phyloP scores from a whole-genome alignment of 345 rosid species.

The Bruguiera parviflora region DNA sequence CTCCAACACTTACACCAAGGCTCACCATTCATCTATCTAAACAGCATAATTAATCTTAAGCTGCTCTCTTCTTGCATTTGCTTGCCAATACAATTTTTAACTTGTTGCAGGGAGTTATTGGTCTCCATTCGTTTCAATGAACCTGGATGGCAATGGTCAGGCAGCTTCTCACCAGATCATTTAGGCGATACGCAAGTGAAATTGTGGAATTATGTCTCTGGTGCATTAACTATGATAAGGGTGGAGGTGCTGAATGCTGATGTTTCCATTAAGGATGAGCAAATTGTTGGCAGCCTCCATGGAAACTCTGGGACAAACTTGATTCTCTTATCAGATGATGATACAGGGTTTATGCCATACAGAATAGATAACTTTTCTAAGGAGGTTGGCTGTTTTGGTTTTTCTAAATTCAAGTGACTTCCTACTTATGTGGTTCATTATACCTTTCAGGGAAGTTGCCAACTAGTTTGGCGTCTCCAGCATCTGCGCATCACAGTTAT shows the following conservation, averaged over 20 bases:
- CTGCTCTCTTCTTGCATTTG: background rate
- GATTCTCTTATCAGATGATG: constrained; percentile 86
- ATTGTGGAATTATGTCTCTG: constrained; percentile 71
- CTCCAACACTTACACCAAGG: no score
- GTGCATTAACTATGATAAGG: constrained; percentile 68
- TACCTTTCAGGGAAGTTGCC: no score
- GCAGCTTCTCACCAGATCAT: constrained; percentile 92
- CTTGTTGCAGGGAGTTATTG: constrained; percentile 65
- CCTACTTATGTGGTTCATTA: no score
- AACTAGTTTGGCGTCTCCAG: no score
- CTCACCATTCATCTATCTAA: background rate
- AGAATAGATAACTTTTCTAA: constrained; percentile 94
- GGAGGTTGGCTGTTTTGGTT: constrained; percentile 56
- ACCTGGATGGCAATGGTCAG: constrained; percentile 98
- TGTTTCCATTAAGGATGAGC: constrained; percentile 67
- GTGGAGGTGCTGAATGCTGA: constrained; percentile 93
- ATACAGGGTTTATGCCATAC: constrained; percentile 90
- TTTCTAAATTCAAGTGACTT: constrained; percentile 1
- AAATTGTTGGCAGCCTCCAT: constrained; percentile 62
- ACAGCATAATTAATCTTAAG: background rate
- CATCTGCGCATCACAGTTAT: no score
- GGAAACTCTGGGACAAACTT: constrained; percentile 83
- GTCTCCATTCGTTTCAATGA: constrained; percentile 78
- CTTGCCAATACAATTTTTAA: background rate
- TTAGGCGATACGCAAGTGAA: constrained; percentile 93